Evolutionary conservation across 139 green algal species (phyloP), one percentile per base, ranked within the genome.

Genomic region (Auxenochlorella pyrenoidosa): DNA sequence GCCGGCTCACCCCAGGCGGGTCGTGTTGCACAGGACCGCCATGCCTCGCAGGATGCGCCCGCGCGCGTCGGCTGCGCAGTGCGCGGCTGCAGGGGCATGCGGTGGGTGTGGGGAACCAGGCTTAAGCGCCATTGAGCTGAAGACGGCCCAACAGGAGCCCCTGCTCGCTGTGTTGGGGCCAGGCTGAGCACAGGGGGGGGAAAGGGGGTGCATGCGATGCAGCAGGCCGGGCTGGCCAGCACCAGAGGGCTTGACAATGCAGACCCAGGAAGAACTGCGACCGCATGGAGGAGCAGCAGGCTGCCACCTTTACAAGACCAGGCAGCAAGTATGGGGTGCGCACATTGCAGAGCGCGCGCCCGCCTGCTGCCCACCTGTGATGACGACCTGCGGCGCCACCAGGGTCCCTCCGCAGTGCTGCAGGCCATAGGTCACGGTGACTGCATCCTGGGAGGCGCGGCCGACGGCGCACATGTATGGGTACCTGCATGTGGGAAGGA

Each of bases 1-100:
- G n/a, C 54, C 19, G 5, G 41, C 76, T 21, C 47, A 73, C 59
- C 79, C 79, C 34, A 85, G 79, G n/a, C 40, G 36, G 3, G 63
- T 75, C 4, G 38, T 30, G 59, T 75, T 75, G 79, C 79, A 85
- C 40, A 85, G 79, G 38, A 85, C 79, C 24, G 79, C 38, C 59
- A 85, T 40, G 38, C 79, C 59, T 3, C 54, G 59, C 59, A 44
- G 1, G 8, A 60, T 26, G 38, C 66, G 24, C 0, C 79, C 59
- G 19, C 5, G 10, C 26, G 75, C 59, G 24, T 75, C 40, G 30
- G 59, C 59, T 6, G 63, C 43, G 38, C 79, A 85, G 79, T 85
- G 79, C 5, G 79, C 79, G 21, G 79, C 79, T 76, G 79, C n/a
- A 54, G 36, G 34, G 70, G 30, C 30, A 34, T 24, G 70, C 15